Evolutionary conservation across 2,329 filamentous ascomycete species (phyloP).

Genomic region (Metarhizium album): DNA sequence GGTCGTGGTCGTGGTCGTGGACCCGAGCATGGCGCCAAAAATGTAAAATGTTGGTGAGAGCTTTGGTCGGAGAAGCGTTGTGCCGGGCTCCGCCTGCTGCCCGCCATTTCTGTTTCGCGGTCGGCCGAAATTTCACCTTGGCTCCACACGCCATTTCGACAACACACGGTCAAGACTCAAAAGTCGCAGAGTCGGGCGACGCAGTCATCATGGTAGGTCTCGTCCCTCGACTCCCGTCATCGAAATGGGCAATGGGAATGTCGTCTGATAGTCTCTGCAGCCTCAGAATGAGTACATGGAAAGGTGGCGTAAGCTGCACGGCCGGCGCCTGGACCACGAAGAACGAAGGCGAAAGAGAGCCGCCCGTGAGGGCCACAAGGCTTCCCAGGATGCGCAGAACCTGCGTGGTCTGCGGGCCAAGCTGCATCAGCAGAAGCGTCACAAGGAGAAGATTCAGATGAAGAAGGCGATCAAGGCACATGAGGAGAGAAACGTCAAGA

Average conservation of each 20-base stretch:
- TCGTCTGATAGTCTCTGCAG: slow-evolving; percentile 27
- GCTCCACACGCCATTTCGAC: background rate
- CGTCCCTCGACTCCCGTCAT: no score
- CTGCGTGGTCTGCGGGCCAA: slow-evolving; percentile 86
- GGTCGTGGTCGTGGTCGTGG: no score
- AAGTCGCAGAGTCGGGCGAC: slow-evolving; percentile 1
- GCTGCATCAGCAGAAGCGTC: slow-evolving; percentile 83
- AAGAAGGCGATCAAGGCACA: slow-evolving; percentile 88
- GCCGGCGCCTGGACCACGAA: slow-evolving; percentile 62
- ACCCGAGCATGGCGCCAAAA: slow-evolving; percentile 9
- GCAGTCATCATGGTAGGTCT: slow-evolving; percentile 6
- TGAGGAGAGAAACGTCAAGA: slow-evolving; percentile 94
- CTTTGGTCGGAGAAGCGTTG: slow-evolving; percentile 23
- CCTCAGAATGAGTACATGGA: slow-evolving; percentile 77
- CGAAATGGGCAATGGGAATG: background rate
- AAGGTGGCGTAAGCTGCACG: slow-evolving; percentile 50
- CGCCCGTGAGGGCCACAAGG: slow-evolving; percentile 82
- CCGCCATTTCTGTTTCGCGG: slow-evolving; percentile 4
- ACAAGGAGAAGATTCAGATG: slow-evolving; percentile 98
- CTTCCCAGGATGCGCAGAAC: slow-evolving; percentile 84
- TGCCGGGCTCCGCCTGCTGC: slow-evolving; percentile 16
- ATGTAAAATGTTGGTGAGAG: slow-evolving; percentile 10
- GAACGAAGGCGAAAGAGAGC: slow-evolving; percentile 79
- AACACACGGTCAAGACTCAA: background rate
- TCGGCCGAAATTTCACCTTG: slow-evolving; percentile 9